Percentiles rank a stretch among this genome's conserved stretches.
Evolutionary conservation across 2,329 filamentous ascomycete species (phyloP).

Genomic region (Penicillium psychrosexuale): DNA sequence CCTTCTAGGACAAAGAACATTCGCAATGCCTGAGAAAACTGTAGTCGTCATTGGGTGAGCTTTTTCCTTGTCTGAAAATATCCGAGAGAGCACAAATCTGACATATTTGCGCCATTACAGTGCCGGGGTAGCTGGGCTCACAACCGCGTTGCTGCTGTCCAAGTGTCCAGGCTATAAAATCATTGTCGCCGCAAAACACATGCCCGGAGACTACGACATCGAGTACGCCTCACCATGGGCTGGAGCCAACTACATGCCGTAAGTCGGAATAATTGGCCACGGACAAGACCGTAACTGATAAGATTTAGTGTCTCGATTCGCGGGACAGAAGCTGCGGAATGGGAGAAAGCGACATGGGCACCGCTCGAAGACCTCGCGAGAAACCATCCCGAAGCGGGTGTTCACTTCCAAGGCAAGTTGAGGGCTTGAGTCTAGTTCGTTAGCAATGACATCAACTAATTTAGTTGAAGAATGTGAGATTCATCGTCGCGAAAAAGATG

Average conservation of each 20-base stretch:
- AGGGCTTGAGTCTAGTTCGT: no score
- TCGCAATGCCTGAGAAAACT: no score
- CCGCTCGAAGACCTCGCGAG: slow-evolving; percentile 5
- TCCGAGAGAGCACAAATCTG: no score
- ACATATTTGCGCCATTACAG: no score
- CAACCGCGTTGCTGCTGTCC: slow-evolving; percentile 46
- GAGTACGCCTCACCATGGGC: slow-evolving; percentile 88
- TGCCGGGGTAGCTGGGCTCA: slow-evolving; percentile 49
- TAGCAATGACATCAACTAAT: no score
- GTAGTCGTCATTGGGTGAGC: no score
- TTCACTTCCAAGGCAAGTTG: slow-evolving; percentile 9
- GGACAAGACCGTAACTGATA: no score
- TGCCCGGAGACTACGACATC: slow-evolving; percentile 87
- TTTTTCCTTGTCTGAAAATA: no score
- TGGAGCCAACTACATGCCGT: slow-evolving; percentile 74
- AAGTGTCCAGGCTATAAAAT: slow-evolving; percentile 46
- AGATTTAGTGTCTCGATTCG: slow-evolving; percentile 16
- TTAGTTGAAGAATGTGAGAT: not conserved
- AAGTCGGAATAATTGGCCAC: slow-evolving; percentile 23
- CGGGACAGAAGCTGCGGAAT: slow-evolving; percentile 8
- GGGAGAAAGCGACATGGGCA: slow-evolving; percentile 13
- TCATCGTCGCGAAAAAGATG: no score
- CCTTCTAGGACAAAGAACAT: no score
- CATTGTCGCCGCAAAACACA: slow-evolving; percentile 74
- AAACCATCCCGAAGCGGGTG: slow-evolving; percentile 10